Percentiles rank a stretch among this genome's conserved stretches.
These are phyloP conservation scores for Ogataea dorogensis DNA, from an alignment of 805 yeast genomes.

Conservation along the genomic window DNA sequence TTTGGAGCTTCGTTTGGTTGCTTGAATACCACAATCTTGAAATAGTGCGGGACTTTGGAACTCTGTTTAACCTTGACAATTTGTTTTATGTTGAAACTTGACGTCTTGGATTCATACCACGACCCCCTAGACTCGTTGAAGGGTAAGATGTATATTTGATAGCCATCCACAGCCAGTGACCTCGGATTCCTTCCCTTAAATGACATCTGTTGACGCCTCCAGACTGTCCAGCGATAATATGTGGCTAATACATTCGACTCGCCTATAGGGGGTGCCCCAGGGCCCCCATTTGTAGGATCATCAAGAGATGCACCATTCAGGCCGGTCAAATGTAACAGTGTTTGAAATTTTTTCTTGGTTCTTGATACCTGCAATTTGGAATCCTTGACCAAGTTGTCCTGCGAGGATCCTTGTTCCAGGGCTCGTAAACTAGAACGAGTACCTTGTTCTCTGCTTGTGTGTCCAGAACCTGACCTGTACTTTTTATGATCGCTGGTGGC, in stretches of 20 bases:
- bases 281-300: not conserved
- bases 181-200: constrained; percentile 79
- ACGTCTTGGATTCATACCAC: constrained; percentile 75
- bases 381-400: not conserved
- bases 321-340: constrained; percentile 7
- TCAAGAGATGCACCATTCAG: not conserved
- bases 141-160: constrained; percentile 84
- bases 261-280: not conserved
- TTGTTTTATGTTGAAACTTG: constrained; percentile 82
- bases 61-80: constrained; percentile 74
- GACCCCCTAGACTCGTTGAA: constrained; percentile 63
- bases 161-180: constrained; percentile 89
- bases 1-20: constrained; percentile 56
- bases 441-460: too few species aligned
- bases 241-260: constrained; percentile 25
- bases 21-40: constrained; percentile 76
- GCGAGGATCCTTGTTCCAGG: too few species aligned
- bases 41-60: constrained; percentile 69
- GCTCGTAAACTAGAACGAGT: too few species aligned
- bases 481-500: not conserved
- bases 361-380: constrained; percentile 1
- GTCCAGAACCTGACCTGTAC: not conserved
- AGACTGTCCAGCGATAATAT: constrained; percentile 81
- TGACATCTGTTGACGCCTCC: constrained; percentile 85
- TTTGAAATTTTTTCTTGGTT: constrained; percentile 7